Conservation (phyloP, 495 filamentous ascomycete species). For the Chlorociboria aeruginascens region DNA sequence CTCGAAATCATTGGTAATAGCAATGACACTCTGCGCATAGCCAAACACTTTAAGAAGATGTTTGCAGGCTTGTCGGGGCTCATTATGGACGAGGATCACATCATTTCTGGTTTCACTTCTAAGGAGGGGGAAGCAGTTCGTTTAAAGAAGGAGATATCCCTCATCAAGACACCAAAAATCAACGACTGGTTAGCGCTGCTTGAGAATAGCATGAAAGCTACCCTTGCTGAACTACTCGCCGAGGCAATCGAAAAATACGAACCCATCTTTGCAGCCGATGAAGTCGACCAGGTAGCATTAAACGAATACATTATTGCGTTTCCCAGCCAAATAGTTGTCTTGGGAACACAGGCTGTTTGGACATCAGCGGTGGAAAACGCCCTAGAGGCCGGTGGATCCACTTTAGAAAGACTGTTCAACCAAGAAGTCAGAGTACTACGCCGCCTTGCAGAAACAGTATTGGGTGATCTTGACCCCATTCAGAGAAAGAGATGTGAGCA, state of each 20-base stretch:
- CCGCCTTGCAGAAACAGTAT: conserved; percentile 75
- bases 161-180: conserved; percentile 86
- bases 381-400: conserved; percentile 53
- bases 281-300: conserved; percentile 55
- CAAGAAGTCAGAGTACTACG: conserved; percentile 70
- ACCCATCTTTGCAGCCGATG: conserved; percentile 52
- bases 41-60: conserved; percentile 99
- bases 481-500: conserved; percentile 94
- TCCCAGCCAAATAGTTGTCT: conserved; percentile 89
- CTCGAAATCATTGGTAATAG: conserved; percentile 99
- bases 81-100: conserved; percentile 77
- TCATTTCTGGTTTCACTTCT: conserved; percentile 84
- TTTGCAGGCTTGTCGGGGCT: conserved; percentile 90
- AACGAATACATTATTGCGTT: conserved; percentile 66
- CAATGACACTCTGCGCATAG: conserved; percentile 88
- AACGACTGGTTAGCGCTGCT: conserved; percentile 94
- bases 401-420: conserved; percentile 56
- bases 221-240: conserved; percentile 78
- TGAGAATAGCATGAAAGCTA: conserved; percentile 87
- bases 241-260: conserved; percentile 73
- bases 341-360: conserved; percentile 94
- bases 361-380: conserved; percentile 70
- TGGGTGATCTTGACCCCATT: conserved; percentile 77
- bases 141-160: conserved; percentile 78
- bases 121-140: conserved; percentile 89